A percentile compares a stretch with the other conserved stretches of the same genome.
Evolutionary conservation across 192 early-diverging fungal species (phyloP).

Genomic region (Oehlia diaphana): DNA sequence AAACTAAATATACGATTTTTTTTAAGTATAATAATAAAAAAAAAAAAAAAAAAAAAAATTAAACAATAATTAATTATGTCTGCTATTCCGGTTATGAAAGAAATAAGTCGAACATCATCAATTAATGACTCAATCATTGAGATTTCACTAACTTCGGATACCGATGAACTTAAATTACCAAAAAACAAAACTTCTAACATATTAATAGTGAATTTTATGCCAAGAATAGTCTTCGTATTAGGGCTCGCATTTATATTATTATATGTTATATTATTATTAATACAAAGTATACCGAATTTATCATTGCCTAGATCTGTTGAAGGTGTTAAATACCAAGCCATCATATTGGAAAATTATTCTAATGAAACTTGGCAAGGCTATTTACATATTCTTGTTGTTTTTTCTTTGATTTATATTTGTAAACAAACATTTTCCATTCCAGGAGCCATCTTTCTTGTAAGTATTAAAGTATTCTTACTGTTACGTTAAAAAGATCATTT

Average conservation of each 20-base stretch:
- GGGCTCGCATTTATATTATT: conserved; percentile 34
- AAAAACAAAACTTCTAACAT: background rate
- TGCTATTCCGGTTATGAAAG: background rate
- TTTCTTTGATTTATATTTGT: conserved; percentile 53
- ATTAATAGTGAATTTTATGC: conserved; percentile 31
- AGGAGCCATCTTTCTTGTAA: conserved; percentile 52
- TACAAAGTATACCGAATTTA: conserved; percentile 36
- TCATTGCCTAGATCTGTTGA: conserved; percentile 52
- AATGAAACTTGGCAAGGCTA: conserved; percentile 44
- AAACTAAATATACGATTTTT: no score
- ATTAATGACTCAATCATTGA: background rate
- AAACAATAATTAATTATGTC: background rate
- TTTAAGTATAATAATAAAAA: no score
- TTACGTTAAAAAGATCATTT: no score
- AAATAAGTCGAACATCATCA: background rate
- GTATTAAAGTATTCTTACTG: background rate
- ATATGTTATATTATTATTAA: conserved; percentile 32
- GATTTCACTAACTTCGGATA: background rate
- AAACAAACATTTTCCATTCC: conserved; percentile 59
- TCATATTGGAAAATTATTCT: conserved; percentile 44
- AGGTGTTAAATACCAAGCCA: conserved; percentile 46
- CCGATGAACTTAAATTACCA: background rate
- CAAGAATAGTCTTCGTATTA: conserved; percentile 36
- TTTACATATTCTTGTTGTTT: conserved; percentile 43
- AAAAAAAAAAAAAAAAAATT: background rate